Evolutionary conservation across 148 eudicot species (phyloP), one percentile per base, ranked within the genome.

Genomic region (Cornus suecica): DNA sequence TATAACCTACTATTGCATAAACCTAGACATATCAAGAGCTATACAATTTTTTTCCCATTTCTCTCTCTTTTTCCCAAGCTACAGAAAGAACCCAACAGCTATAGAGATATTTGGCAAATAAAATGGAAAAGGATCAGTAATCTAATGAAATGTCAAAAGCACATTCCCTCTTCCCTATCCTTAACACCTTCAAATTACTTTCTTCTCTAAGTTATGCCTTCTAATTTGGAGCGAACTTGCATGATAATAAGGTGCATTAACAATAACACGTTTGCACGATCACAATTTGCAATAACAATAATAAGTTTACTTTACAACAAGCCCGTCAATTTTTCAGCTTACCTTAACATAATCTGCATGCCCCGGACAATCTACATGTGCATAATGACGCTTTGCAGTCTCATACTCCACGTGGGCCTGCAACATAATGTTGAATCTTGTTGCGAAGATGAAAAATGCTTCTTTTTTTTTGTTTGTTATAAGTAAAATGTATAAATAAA

Each of bases 401-500:
- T 95, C 99, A 77, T 95, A 95, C 87, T 95, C 99, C 58, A 95
- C 99, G 78, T 95, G 99, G 52, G 99, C 94, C 99, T 95, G 89
- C 75, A 71, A 74, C 37, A 66, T 52, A 45, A 61, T 34, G 65
- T 54, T 9, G 71, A 11, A 64, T 42, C 42, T 34, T 29, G 51
- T 23, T 26, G 63, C 29, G 22, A 54, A 15, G 11, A 68, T 48
- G 66, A 51, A n/a, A 60, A 32, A 56, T 18, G 34, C 66, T 63
- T n/a, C n/a, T n/a, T n/a, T n/a, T n/a, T n/a, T n/a, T n/a, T n/a
- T n/a, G n/a, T n/a, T n/a, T n/a, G n/a, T n/a, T n/a, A n/a, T n/a
- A n/a, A n/a, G n/a, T n/a, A n/a, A n/a, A n/a, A n/a, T n/a, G n/a
- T n/a, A n/a, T n/a, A n/a, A n/a, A n/a, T n/a, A n/a, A n/a, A n/a